phyloP scores from a whole-genome alignment of 805 yeast species.

The Lipomyces lipofer region DNA sequence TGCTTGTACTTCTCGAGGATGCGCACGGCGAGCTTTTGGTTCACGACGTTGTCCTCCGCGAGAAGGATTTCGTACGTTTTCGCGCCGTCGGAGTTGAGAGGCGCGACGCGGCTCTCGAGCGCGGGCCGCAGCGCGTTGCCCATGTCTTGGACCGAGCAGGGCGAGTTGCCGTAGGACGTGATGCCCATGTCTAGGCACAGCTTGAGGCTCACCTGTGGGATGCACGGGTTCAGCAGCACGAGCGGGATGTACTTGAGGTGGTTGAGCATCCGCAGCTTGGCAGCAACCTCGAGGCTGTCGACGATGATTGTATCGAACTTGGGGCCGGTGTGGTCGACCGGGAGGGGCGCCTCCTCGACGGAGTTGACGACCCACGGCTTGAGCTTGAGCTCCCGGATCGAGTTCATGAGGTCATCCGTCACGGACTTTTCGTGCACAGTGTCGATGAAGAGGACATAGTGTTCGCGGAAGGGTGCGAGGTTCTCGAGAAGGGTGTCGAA shows the following conservation, averaged over 20 bases:
- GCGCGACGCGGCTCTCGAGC: conserved; percentile 75
- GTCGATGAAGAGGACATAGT: conserved; percentile 68
- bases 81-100: conserved; percentile 76
- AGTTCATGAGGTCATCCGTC: conserved; percentile 51
- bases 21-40: conserved; percentile 82
- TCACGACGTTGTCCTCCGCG: conserved; percentile 85
- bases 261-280: conserved; percentile 63
- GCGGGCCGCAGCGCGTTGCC: conserved; percentile 86
- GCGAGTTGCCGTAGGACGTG: conserved; percentile 84
- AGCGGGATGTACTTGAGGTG: conserved; percentile 84
- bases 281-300: conserved; percentile 75
- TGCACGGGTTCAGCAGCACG: conserved; percentile 71
- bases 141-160: conserved; percentile 76
- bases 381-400: conserved; percentile 57
- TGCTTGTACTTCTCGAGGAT: conserved; percentile 86
- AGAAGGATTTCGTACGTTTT: conserved; percentile 70
- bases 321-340: conserved; percentile 39
- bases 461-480: conserved; percentile 68
- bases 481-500: conserved; percentile 66
- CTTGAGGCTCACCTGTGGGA: conserved; percentile 76
- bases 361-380: conserved; percentile 60
- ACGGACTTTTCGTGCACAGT: conserved; percentile 59
- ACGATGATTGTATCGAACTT: conserved; percentile 79
- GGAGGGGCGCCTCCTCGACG: conserved; percentile 53
- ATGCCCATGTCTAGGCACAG: conserved; percentile 83